Evolutionary conservation across 1,284 basidiomycete species (phyloP).

Genomic region (Tilletia horrida): DNA sequence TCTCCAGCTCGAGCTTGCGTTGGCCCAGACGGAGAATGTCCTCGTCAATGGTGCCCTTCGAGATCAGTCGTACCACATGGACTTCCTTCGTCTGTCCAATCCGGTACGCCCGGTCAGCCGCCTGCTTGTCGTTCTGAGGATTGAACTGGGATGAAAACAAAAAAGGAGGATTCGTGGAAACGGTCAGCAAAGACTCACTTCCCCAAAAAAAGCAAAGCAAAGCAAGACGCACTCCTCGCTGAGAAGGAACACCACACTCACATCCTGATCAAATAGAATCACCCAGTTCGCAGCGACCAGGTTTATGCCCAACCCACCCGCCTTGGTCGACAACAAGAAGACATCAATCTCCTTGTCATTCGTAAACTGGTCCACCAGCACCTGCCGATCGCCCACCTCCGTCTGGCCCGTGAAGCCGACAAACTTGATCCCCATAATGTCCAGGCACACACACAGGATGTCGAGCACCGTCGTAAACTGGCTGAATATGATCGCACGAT

Average conservation of each 20-base stretch:
- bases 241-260: conserved; percentile 62
- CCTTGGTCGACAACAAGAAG: conserved; percentile 92
- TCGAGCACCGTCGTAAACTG: conserved; percentile 60
- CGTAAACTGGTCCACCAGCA: conserved; percentile 93
- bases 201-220: neutral
- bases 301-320: conserved; percentile 64
- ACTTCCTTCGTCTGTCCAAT: conserved; percentile 91
- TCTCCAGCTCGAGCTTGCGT: conserved; percentile 47
- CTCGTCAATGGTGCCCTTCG: conserved; percentile 79
- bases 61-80: conserved; percentile 85
- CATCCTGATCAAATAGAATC: conserved; percentile 85
- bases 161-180: no score
- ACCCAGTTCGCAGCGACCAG: conserved; percentile 66
- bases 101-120: conserved; percentile 95
- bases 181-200: no score
- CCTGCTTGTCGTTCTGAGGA: conserved; percentile 77
- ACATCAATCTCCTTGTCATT: conserved; percentile 84
- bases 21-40: conserved; percentile 26
- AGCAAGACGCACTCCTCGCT: neutral
- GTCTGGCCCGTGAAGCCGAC: conserved; percentile 91
- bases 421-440: conserved; percentile 72
- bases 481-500: conserved; percentile 88
- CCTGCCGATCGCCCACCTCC: conserved; percentile 86
- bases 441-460: conserved; percentile 82
- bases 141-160: conserved; percentile 39